Percentiles rank a stretch among this genome's conserved stretches.
Conservation (phyloP, 1,284 basidiomycete species). For the Leccinum subspadiceum region DNA sequence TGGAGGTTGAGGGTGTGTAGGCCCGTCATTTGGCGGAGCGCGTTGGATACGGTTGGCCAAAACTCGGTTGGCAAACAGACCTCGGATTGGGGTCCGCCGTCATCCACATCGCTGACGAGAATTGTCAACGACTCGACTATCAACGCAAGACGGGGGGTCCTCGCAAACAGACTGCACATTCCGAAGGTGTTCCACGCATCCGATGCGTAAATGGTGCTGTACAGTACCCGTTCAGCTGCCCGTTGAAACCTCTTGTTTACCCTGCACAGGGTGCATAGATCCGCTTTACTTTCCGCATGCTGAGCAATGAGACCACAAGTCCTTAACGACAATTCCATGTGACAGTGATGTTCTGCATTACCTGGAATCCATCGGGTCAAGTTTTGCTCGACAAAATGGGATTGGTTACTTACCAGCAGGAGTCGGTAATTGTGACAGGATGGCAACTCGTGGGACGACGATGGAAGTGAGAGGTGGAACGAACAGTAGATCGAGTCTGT, state of each 20-base stretch:
- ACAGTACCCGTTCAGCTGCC: constrained; percentile 56
- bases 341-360: constrained; percentile 17
- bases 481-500: neutral
- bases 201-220: constrained; percentile 53
- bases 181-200: constrained; percentile 37
- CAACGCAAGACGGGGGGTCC: constrained; percentile 43
- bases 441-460: neutral
- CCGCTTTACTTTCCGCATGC: constrained; percentile 47
- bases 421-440: neutral
- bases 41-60: constrained; percentile 49
- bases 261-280: constrained; percentile 53
- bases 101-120: constrained; percentile 26
- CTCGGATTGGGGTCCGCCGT: neutral
- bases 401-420: constrained; percentile 12
- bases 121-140: constrained; percentile 57
- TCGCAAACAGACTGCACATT: constrained; percentile 48
- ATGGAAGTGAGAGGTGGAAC: neutral
- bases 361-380: constrained; percentile 11
- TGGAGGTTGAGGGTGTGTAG: constrained; percentile 51
- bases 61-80: constrained; percentile 37
- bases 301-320: constrained; percentile 54
- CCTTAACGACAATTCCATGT: constrained; percentile 59
- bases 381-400: neutral
- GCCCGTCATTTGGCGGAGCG: constrained; percentile 42
- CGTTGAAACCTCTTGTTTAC: constrained; percentile 54